Base-by-base conservation (phyloP, 1,284 basidiomycete species). In the Schizophyllum commune region DNA sequence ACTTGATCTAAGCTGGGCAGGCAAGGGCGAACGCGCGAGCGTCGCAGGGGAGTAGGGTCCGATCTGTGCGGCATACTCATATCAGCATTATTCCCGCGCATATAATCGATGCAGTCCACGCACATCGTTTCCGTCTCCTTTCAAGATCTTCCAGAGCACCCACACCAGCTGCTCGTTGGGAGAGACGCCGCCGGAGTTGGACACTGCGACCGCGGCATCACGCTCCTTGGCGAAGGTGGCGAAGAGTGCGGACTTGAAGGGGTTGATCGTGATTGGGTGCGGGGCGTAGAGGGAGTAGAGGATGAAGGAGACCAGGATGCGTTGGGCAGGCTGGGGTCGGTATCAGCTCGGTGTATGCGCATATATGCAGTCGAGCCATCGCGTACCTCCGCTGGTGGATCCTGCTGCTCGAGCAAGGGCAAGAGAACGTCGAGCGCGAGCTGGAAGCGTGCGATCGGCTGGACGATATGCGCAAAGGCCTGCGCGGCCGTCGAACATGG, bases 91-190 rank as follows among this genome's bases (percentile, higher is more conserved):
- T 58, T 59, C 19, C 58, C 54, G 27, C 27, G 27, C 27, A 27
- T n/a, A 33, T 21, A 56, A 64, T 20, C 60, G 51, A 57, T 21
- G n/a, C 4, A 51, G n/a, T 57, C 52, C 32, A 77, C 83, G 66
- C 64, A 90, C 89, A 77, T 91, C 88, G 64, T 83, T 83, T 9
- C 89, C 89, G 69, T 90, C 88, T 57, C 89, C 89, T 69, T 83
- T 87, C 60, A 91, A 74, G 61, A 91, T 87, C 74, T 91, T 91
- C 88, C 88, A 91, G 60, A 91, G 75, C 39, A 91, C 88, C 88
- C 89, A 91, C 39, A 90, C 85, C 56, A 91, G 75, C 67, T 89
- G 89, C 69, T 91, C 88, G 69, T 83, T 88, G 60, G 84, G 80
- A 63, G 81, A 80, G 58, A 78, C 74, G 21, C 79, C 81, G 54